Evolutionary conservation across 139 green algal species (phyloP), one percentile per base, ranked within the genome.

Genomic region (Zygnema cylindricum): DNA sequence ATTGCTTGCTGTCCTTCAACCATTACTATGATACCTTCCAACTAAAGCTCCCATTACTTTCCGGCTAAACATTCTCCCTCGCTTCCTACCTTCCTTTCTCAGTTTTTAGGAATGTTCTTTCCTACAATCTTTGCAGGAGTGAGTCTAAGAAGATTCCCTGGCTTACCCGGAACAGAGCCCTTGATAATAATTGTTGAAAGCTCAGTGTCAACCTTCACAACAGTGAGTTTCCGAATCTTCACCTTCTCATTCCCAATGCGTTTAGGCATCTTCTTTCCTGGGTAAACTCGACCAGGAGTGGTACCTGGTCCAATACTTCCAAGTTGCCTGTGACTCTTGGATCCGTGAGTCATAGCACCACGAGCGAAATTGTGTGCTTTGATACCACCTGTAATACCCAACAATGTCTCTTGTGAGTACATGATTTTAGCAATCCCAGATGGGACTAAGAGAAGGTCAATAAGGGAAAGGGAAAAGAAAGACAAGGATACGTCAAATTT

Each of bases 341-440:
- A 98, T 77, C 97, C 97, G 95, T 99, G 97, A 43, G 97, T 97
- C 97, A 99, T 99, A 81, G 92, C 81, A 83, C 97, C 97, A 35
- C 97, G 94, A n/a, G 95, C 93, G 93, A 97, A 95, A 92, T 94
- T 93, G 91, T 95, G 97, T n/a, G 95, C 89, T 96, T 99, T 99
- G 93, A 99, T 98, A 73, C 93, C 93, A 83, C 96, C 96, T 97
- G 93, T 33, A 41, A 16, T 1, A 21, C 38, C 33, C 57, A 73
- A 73, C 57, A 30, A n/a, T n/a, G n/a, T n/a, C n/a, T n/a, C n/a
- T n/a, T n/a, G n/a, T n/a, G n/a, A n/a, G n/a, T n/a, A n/a, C n/a
- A n/a, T n/a, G n/a, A n/a, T n/a, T n/a, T n/a, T n/a, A n/a, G n/a
- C n/a, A n/a, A n/a, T n/a, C n/a, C n/a, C n/a, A n/a, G n/a, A n/a